Evolutionary conservation across 116 monocot species (phyloP), one percentile per base, ranked within the genome.

Genomic region (Phalaenopsis hybrid): DNA sequence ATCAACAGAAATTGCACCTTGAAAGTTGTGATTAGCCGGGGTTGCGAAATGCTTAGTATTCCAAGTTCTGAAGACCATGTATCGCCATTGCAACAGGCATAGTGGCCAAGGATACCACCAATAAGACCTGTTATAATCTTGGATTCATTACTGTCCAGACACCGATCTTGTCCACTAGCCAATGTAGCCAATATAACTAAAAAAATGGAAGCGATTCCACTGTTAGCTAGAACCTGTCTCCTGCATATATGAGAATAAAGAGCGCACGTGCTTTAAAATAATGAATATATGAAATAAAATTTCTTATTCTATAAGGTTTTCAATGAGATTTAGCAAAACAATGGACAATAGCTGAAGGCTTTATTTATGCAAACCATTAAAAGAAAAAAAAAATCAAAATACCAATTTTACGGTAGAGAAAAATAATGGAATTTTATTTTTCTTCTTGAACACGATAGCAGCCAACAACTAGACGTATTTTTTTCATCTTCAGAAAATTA

Each of bases 21-120:
- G 45, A 92, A 86, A 68, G 78, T 90, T 74, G 92, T 92, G 65
- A 92, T 86, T 57, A 92, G 74, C 41, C 90, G 83, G 41, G 92
- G 92, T 21, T 88, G 86, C 59, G 84, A 55, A 68, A 81, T 83
- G 80, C 92, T 92, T 74, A 92, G 86, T 50, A 92, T 82, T 69
- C 92, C 90, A 73, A 92, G 76, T 81, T 92, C 92, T 76, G 92
- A 92, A 43, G 90, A 90, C 90, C 90, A 90, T 37, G 90, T 90
- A 82, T 90, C 90, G 23, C 90, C 90, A 84, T 88, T 92, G 79
- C 89, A 86, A 80, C 88, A 92, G 43, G 86, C 81, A 83, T 92
- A 92, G 78, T 89, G 89, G 57, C 88, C 92, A 82, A 92, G 81
- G 48, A 92, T 76, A 76, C 92, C 88, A 50, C 90, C 88, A 10